Conservation (phyloP, 495 filamentous ascomycete species). For the Pyrenula massariospora region DNA sequence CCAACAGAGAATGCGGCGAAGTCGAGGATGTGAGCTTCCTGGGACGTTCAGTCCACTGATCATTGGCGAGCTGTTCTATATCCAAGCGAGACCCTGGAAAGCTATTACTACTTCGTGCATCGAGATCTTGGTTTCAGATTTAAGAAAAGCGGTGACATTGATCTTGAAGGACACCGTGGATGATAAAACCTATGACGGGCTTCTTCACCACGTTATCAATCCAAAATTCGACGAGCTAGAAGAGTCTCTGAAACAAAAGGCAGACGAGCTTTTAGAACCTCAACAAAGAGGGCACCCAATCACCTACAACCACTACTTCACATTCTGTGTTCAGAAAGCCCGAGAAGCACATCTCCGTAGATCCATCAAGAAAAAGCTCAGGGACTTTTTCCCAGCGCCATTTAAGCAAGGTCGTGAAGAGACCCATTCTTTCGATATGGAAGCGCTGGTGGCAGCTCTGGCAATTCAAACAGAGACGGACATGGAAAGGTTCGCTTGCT, state of each 20-base stretch:
- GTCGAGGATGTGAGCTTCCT: conserved; percentile 27
- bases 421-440: neutral
- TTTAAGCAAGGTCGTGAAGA: conserved; percentile 1
- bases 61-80: conserved; percentile 27
- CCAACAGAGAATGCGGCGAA: neutral
- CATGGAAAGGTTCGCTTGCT: conserved; percentile 13
- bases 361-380: conserved; percentile 2
- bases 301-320: conserved; percentile 27
- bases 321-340: conserved; percentile 15
- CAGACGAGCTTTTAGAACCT: conserved; percentile 29
- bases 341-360: conserved; percentile 5
- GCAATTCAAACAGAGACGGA: conserved; percentile 7
- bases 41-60: conserved; percentile 34
- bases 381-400: neutral
- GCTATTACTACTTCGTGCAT: conserved; percentile 10
- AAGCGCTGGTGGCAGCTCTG: conserved; percentile 7
- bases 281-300: conserved; percentile 30
- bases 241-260: conserved; percentile 19
- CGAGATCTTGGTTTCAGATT: conserved; percentile 10
- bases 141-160: conserved; percentile 14
- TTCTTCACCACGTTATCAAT: conserved; percentile 16
- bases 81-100: conserved; percentile 29
- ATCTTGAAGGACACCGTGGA: conserved; percentile 16
- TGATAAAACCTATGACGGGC: conserved; percentile 15
- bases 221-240: conserved; percentile 18